Percentiles rank a stretch among this genome's conserved stretches.
phyloP scores from a whole-genome alignment of 2,329 filamentous ascomycete genomes.

The Xylaria sp. region DNA sequence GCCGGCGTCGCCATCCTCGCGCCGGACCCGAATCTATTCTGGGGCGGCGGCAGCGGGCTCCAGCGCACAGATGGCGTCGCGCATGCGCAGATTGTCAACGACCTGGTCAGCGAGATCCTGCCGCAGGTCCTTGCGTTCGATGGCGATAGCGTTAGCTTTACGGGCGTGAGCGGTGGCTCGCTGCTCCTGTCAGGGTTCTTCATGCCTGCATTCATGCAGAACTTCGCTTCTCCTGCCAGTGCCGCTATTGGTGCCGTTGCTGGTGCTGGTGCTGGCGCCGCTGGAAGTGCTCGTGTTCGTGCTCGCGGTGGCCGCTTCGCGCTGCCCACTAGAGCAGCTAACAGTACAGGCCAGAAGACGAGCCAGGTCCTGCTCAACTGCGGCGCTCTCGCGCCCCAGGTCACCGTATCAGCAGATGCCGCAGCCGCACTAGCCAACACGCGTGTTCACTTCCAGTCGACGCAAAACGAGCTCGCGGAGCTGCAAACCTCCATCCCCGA shows the following conservation, averaged over 20 bases:
- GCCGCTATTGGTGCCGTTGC: neutral
- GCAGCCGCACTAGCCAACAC: slow-evolving; percentile 57
- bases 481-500: slow-evolving; percentile 63
- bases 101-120: slow-evolving; percentile 61
- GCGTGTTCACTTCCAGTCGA: slow-evolving; percentile 67
- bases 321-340: neutral
- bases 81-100: slow-evolving; percentile 66
- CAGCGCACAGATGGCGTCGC: slow-evolving; percentile 65
- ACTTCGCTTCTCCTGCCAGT: slow-evolving; percentile 51
- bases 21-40: slow-evolving; percentile 66
- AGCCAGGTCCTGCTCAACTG: slow-evolving; percentile 66
- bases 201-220: slow-evolving; percentile 65
- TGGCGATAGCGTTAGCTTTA: slow-evolving; percentile 64
- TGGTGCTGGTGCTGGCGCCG: neutral
- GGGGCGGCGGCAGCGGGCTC: slow-evolving; percentile 65
- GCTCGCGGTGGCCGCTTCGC: neutral
- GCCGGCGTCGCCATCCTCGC: slow-evolving; percentile 66
- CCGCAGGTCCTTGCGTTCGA: slow-evolving; percentile 66
- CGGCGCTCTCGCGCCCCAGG: slow-evolving; percentile 65
- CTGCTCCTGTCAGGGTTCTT: slow-evolving; percentile 68
- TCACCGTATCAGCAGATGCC: slow-evolving; percentile 57
- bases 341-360: slow-evolving; percentile 12
- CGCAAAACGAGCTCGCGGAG: slow-evolving; percentile 60
- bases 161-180: slow-evolving; percentile 66
- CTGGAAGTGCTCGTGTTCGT: neutral